Base-by-base conservation (phyloP, 1,284 basidiomycete species). In the Gomphus bonarii region DNA sequence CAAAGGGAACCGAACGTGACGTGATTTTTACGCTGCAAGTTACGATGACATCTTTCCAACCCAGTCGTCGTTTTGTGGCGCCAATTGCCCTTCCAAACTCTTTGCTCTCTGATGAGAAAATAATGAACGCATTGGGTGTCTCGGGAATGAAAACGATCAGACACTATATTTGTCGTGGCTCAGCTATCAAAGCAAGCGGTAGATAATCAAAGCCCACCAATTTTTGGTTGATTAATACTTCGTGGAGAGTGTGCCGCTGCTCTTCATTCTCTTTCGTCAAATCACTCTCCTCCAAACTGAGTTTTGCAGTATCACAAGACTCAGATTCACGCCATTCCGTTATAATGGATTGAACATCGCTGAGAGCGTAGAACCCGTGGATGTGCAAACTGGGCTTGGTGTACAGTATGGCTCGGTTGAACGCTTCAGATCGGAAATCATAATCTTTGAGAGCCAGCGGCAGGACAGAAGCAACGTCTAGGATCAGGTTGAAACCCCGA, bases 61-160 rank as follows among this genome's bases (percentile, higher is more conserved):
- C 54, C 22, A 56, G 28, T 30, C 18, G n/a, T 25, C 28, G 22
- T 1, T 12, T 50, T 22, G 25, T 28, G 6, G 54, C 54, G 25
- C 47, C 47, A 11, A 56, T 38, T 4, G 30, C 44, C 2, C 30
- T 50, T 10, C 54, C 54, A 40, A 56, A 56, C 3, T 30, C 11
- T 56, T 38, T 50, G 33, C 47, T 50, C 25, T n/a, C n/a, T 5
- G 54, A 56, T 3, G 54, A 50, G 28, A 56, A 56, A 38, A 56
- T 40, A 5, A 56, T 35, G 5, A 56, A 42, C 7, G 54, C 47
- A 14, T 56, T 33, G 14, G 30, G 12, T 31, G 35, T 31, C 6
- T 56, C 31, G 3, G 54, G 46, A 20, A 48, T 6, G 18, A 56
- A 56, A 2, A 16, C 9, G 20, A 56, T 28, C 30, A 50, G 31